Evolutionary conservation across 352 stramenopile genomes (phyloP), one percentile per base, ranked within the genome.

Genomic region (Globisporangium nodosum): DNA sequence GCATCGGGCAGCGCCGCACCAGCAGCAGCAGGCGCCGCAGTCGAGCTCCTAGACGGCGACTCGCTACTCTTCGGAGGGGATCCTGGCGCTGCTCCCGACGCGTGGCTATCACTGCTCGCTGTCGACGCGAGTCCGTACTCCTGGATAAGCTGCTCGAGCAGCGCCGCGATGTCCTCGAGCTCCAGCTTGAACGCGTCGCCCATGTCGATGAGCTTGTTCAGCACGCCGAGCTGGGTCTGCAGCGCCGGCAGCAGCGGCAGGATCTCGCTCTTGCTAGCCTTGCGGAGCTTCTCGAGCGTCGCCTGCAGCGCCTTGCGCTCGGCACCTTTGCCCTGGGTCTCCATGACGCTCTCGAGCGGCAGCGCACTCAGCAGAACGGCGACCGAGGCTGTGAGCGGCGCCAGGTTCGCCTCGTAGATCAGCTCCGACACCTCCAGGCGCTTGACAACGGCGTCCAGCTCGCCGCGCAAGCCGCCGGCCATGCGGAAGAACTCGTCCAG

Each of bases 401-500:
- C 51, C 40, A 97, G 13, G 18, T 90, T 75, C 6, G 58, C 50
- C 24, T 69, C 63, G 70, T 96, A 95, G 43, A 97, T 94, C 39
- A 97, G 79, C 47, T 94, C 73, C 3, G 78, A 57, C 8, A 85
- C 57, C 8, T 71, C 64, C 13, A 96, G 64, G 3, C 76, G 71
- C 65, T 90, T 82, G 5, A 75, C 67, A n/a, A 96, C 62, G 9
- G 49, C 60, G 13, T 89, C 71, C 11, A 97, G 64, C 40, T 96
- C 87, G 3, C 54, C 53, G n/a, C 87, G 88, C 20, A 97, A 73
- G 1, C 82, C 88, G 1, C 86, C 88, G 18, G 80, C 74, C 33
- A 73, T 73, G 52, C 86, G 76, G 49, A 96, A 96, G 52, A 96
- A 93, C 12, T 94, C 86, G 51, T 93, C 84, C 31, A 95, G 69